Evolutionary conservation across 2,329 filamentous ascomycete genomes (phyloP).

Genomic region (Aspergillus intermedius): DNA sequence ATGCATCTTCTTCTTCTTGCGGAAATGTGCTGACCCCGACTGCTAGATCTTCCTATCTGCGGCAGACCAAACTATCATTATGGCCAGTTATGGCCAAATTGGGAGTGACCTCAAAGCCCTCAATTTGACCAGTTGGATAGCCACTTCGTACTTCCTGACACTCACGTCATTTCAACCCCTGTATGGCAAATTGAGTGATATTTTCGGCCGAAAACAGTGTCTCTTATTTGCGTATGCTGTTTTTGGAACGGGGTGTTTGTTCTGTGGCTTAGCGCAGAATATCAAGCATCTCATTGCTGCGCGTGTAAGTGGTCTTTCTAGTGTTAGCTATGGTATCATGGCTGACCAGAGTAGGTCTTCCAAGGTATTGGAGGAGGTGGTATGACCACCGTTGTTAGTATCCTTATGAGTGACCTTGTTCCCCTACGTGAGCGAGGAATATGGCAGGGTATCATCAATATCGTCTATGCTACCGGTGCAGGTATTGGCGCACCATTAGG

Average conservation of each 20-base stretch:
- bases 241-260: constrained; percentile 46
- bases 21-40: constrained; percentile 9
- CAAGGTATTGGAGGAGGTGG: constrained; percentile 64
- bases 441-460: constrained; percentile 69
- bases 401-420: constrained; percentile 65
- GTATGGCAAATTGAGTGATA: constrained; percentile 55
- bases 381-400: constrained; percentile 63
- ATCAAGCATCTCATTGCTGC: constrained; percentile 62
- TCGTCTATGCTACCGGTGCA: constrained; percentile 64
- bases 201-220: constrained; percentile 51
- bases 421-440: constrained; percentile 62
- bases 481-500: constrained; percentile 64
- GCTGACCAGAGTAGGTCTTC: constrained; percentile 37
- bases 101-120: constrained; percentile 68
- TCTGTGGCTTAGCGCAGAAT: constrained; percentile 54
- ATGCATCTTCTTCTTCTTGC: constrained; percentile 20
- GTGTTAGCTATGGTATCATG: constrained; percentile 27
- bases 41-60: constrained; percentile 63
- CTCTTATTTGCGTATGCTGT: constrained; percentile 48
- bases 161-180: constrained; percentile 67
- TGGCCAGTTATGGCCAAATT: constrained; percentile 72
- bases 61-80: constrained; percentile 69
- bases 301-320: constrained; percentile 34
- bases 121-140: constrained; percentile 70
- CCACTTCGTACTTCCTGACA: constrained; percentile 64